Percentiles rank a stretch among this genome's conserved stretches.
Conservation (phyloP, 179 eudicot genomes). For the Silene vulgaris region DNA sequence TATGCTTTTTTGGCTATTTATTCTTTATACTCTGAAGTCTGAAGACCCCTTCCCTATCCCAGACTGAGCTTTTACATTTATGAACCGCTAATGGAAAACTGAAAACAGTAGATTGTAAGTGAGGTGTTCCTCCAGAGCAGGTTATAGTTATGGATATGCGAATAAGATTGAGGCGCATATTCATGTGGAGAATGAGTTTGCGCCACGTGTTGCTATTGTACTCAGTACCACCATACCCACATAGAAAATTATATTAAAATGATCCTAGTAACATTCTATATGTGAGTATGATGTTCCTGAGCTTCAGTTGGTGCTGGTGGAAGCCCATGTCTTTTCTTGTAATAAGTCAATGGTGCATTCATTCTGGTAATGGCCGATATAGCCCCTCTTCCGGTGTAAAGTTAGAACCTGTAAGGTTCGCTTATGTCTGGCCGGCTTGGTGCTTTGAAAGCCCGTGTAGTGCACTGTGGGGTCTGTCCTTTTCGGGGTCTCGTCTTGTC, state of each 20-base stretch:
- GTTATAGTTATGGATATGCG: not conserved
- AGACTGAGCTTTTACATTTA: not conserved
- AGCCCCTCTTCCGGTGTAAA: not conserved
- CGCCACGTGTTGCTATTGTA: not conserved
- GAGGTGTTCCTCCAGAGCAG: not conserved
- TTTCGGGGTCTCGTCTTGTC: not conserved
- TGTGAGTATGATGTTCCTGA: not conserved
- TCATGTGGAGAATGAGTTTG: not conserved
- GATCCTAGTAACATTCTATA: not conserved
- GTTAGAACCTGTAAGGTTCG: not conserved
- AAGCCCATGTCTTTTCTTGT: not conserved
- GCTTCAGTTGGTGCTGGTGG: not conserved
- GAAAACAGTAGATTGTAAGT: not conserved
- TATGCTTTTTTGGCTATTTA: conserved; percentile 18
- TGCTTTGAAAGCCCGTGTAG: not conserved
- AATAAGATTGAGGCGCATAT: not conserved
- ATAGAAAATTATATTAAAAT: not conserved
- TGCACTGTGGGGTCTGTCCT: not conserved
- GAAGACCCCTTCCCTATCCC: not conserved
- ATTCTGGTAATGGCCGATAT: too few relatives aligned
- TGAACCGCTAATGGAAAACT: not conserved
- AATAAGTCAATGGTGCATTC: too few relatives aligned
- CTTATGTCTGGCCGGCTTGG: too few relatives aligned
- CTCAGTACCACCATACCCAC: not conserved
- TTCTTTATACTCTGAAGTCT: not conserved